Percentiles rank a stretch among this genome's conserved stretches.
Conservation (phyloP, 345 rosid species). For the Dipteronia dyeriana region DNA sequence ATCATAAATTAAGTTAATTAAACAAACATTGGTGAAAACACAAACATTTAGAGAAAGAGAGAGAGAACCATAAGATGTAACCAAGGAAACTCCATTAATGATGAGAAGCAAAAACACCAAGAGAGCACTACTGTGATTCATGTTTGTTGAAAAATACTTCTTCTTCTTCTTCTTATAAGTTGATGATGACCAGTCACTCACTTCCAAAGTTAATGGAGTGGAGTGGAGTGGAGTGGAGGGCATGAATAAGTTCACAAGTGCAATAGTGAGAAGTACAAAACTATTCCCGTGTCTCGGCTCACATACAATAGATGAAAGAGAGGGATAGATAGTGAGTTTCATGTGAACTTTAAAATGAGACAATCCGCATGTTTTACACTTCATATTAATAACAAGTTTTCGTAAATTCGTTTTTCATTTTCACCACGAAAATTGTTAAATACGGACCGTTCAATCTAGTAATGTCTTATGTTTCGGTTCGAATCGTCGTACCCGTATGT, state of each 20-base stretch:
- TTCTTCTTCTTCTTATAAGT: too few relatives aligned
- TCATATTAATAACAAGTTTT: too few relatives aligned
- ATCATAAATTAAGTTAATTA: constrained; percentile 1
- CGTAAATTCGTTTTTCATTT: too few relatives aligned
- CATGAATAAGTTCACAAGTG: constrained; percentile 31
- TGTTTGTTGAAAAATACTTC: constrained; percentile 7
- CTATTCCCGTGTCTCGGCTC: constrained; percentile 13
- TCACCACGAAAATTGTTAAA: too few relatives aligned
- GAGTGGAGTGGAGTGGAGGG: not conserved
- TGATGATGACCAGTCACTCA: too few relatives aligned
- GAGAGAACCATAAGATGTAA: constrained; percentile 43
- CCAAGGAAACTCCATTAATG: constrained; percentile 21
- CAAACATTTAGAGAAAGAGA: not conserved
- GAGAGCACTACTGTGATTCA: constrained; percentile 28
- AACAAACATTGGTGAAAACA: too few relatives aligned
- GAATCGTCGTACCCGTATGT: too few relatives aligned
- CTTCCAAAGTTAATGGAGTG: not conserved
- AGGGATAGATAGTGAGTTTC: not conserved
- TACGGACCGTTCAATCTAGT: too few relatives aligned
- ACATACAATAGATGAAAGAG: constrained; percentile 23
- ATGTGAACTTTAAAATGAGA: constrained; percentile 13
- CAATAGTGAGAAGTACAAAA: constrained; percentile 18
- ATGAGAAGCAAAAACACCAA: constrained; percentile 31
- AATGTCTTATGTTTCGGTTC: too few relatives aligned
- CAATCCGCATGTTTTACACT: too few relatives aligned